A percentile compares a stretch with the other conserved stretches of the same genome.
These are phyloP conservation scores for Colletotrichum eremochloae DNA, from an alignment of 2,329 filamentous ascomycete genomes.

Conservation along the genomic window DNA sequence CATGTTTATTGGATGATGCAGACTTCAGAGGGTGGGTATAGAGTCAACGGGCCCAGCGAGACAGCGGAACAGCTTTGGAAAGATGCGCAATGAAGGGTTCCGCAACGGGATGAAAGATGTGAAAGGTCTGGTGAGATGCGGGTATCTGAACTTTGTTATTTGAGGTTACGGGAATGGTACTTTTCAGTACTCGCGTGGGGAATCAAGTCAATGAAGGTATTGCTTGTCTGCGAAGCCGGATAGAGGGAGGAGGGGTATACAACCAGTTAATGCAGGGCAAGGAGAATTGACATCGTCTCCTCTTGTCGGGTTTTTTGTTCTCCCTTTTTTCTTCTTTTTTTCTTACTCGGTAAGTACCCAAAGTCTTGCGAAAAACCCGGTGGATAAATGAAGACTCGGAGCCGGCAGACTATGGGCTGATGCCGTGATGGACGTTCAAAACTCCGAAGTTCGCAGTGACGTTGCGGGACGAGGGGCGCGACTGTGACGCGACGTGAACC, in stretches of 20 bases:
- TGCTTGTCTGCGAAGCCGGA: neutral
- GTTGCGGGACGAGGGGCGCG: constrained; percentile 27
- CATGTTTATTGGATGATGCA: constrained; percentile 2
- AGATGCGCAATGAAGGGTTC: neutral
- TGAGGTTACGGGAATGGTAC: constrained; percentile 2
- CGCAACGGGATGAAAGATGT: neutral
- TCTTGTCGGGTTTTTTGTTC: neutral
- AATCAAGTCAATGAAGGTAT: constrained; percentile 7
- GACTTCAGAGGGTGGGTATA: neutral
- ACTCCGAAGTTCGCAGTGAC: constrained; percentile 29
- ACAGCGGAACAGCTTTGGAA: neutral
- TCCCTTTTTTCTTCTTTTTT: too few relatives aligned
- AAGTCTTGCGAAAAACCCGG: neutral
- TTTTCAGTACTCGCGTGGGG: constrained; percentile 14
- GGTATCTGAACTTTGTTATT: neutral
- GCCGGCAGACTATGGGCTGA: constrained; percentile 1
- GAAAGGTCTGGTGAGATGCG: neutral
- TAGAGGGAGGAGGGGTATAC: neutral
- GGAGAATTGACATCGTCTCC: constrained; percentile 11
- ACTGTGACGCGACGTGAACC: constrained; percentile 36
- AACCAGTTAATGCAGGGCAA: constrained; percentile 21
- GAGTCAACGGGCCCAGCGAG: neutral
- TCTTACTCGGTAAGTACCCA: too few relatives aligned
- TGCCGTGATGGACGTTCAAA: constrained; percentile 20
- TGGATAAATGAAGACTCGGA: neutral